Evolutionary conservation across 2,329 filamentous ascomycete genomes (phyloP), one percentile per base, ranked within the genome.

Genomic region (Ambrosiella beaveri): DNA sequence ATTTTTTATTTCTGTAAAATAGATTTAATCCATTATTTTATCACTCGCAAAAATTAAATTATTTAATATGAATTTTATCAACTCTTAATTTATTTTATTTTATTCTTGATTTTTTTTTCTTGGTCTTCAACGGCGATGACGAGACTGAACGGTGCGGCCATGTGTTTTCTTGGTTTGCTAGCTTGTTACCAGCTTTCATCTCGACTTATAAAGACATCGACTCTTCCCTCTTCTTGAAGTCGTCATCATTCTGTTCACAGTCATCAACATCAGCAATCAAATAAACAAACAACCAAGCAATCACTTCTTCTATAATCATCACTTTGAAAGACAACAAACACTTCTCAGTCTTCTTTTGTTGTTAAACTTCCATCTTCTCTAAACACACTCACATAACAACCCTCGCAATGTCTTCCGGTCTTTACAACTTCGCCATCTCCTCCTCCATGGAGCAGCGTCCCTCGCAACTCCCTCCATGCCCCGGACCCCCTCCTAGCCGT

Each of bases 401-500:
- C 59, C 60, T 58, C 59, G 39, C 13, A 53, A 53, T 53, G 51
- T 53, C 51, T 47, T 13, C 44, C 36, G 36, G 6, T 17, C 15
- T 53, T 12, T 53, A 57, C 44, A 50, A 40, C 56, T 51, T 38
- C 51, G 57, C 57, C 38, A 38, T 56, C 54, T 38, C 49, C 13
- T 41, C 64, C 59, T 63, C 66, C 59, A 63, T 66, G 69, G 72
- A 68, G 61, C 78, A 81, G 69, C 77, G 80, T 67, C 80, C 80
- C 62, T 81, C 79, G 64, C 79, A 82, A 66, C 78, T 84, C 63
- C 80, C 80, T 72, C 80, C 80, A 64, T 83, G 80, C 77, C 80
- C 80, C 57, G 80, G 80, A 64, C 80, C 80, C 61, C 80, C 80
- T 65, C 80, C 80, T 62, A 79, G 75, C 70, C 74, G 80, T 58